phyloP scores from a whole-genome alignment of 495 filamentous ascomycete genomes.

The Echria macrotheca region DNA sequence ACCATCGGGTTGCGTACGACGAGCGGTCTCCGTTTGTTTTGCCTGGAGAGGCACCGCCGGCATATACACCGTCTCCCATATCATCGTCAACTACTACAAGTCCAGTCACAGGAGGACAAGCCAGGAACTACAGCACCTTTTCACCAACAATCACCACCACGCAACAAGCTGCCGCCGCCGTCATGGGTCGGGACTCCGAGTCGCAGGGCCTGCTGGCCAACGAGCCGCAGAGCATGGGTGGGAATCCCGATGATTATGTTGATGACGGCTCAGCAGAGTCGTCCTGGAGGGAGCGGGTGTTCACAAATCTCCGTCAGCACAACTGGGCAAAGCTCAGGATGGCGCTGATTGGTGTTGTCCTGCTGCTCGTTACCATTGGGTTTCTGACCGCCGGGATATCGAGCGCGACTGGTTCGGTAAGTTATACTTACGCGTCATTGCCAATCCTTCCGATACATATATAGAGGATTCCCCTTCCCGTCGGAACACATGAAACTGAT shows the following conservation, averaged over 20 bases:
- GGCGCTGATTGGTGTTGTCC: constrained; percentile 17
- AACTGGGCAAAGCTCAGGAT: constrained; percentile 23
- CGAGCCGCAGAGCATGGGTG: constrained; percentile 40
- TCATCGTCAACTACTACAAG: constrained; percentile 17
- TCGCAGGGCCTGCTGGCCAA: constrained; percentile 28
- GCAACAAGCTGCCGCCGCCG: constrained; percentile 1
- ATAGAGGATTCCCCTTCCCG: too few relatives aligned
- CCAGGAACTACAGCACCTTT: constrained; percentile 39
- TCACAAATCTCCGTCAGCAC: constrained; percentile 16
- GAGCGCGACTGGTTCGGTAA: neutral
- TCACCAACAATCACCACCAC: constrained; percentile 3
- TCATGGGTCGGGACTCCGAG: constrained; percentile 38
- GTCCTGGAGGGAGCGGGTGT: constrained; percentile 30
- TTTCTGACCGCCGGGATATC: constrained; percentile 21
- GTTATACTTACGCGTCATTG: neutral
- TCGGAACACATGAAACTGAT: too few relatives aligned
- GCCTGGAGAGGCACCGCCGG: constrained; percentile 41
- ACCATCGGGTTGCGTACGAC: constrained; percentile 9
- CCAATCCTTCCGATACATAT: too few relatives aligned
- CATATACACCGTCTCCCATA: constrained; percentile 38
- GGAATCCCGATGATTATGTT: constrained; percentile 1
- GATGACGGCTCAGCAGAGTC: constrained; percentile 9
- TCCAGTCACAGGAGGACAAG: neutral
- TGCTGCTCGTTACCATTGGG: constrained; percentile 28
- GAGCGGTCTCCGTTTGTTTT: constrained; percentile 22